These are phyloP conservation scores for Nymphaea thermarum DNA, from an alignment of 164 flowering plant genomes.

Conservation along the genomic window DNA sequence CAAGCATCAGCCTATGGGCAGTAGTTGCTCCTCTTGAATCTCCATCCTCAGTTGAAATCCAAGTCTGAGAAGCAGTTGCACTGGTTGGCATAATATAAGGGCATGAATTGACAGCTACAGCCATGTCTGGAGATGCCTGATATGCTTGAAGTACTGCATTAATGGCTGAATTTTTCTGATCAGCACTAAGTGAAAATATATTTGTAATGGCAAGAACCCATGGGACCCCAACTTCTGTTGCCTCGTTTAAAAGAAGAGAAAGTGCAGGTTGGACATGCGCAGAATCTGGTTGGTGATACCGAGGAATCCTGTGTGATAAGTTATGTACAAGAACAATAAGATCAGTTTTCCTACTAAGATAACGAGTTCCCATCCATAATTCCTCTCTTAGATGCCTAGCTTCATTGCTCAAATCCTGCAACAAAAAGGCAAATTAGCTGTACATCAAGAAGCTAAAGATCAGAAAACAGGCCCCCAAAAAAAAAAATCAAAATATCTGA, in stretches of 20 bases:
- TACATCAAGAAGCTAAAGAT: background rate
- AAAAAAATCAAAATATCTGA: too few species aligned
- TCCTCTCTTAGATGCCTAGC: constrained; percentile 65
- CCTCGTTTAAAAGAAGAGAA: constrained; percentile 69
- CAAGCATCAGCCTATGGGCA: constrained; percentile 36
- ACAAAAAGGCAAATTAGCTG: constrained; percentile 4
- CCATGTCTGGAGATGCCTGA: constrained; percentile 50
- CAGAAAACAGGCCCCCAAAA: too few species aligned
- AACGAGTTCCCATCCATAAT: constrained; percentile 79
- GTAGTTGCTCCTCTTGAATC: constrained; percentile 23
- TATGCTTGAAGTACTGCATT: constrained; percentile 64
- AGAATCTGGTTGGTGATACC: constrained; percentile 26
- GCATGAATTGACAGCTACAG: constrained; percentile 71
- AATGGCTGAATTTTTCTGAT: constrained; percentile 69
- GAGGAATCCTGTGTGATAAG: constrained; percentile 77
- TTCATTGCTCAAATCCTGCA: constrained; percentile 68
- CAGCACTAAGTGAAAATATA: constrained; percentile 90
- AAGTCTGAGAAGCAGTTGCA: constrained; percentile 32
- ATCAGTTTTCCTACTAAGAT: constrained; percentile 74
- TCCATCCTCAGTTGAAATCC: constrained; percentile 19
- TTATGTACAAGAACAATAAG: constrained; percentile 91
- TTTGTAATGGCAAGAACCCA: constrained; percentile 95
- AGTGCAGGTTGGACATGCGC: constrained; percentile 61
- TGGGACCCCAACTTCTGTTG: constrained; percentile 81
- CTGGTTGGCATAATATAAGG: constrained; percentile 66